Conservation (phyloP, 1,139 yeast species). For the Groenewaldozyma auringiensis region DNA sequence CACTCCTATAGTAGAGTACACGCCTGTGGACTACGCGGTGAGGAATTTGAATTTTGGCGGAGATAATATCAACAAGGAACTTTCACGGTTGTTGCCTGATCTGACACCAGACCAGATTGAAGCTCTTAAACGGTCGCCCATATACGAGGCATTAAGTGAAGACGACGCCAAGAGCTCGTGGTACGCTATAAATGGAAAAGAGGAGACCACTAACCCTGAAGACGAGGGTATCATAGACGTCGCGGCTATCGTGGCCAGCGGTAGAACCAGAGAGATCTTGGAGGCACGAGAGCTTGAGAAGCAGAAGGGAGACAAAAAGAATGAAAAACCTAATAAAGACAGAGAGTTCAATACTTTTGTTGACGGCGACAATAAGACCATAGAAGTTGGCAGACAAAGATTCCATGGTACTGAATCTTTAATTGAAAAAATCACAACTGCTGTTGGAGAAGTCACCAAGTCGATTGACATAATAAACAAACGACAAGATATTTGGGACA, state of each 20-base stretch:
- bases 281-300: slow-evolving; percentile 49
- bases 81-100: slow-evolving; percentile 51
- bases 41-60: slow-evolving; percentile 56
- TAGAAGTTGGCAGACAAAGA: slow-evolving; percentile 76
- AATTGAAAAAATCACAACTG: slow-evolving; percentile 46
- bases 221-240: slow-evolving; percentile 79
- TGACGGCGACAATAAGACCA: slow-evolving; percentile 47
- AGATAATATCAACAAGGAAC: slow-evolving; percentile 45
- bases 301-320: slow-evolving; percentile 33
- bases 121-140: slow-evolving; percentile 61
- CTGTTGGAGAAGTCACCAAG: slow-evolving; percentile 46
- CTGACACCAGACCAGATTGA: slow-evolving; percentile 56
- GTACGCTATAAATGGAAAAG: slow-evolving; percentile 47
- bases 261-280: slow-evolving; percentile 56
- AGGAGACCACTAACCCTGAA: slow-evolving; percentile 35
- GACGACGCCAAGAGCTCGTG: slow-evolving; percentile 54
- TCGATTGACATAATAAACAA: slow-evolving; percentile 59
- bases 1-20: slow-evolving; percentile 68
- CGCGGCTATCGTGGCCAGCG: slow-evolving; percentile 81
- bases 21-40: slow-evolving; percentile 49
- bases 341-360: slow-evolving; percentile 55
- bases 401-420: slow-evolving; percentile 68
- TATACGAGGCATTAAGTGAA: slow-evolving; percentile 66
- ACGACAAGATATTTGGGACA: slow-evolving; percentile 83
- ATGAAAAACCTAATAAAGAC: slow-evolving; percentile 35